Evolutionary conservation across 2,329 filamentous ascomycete species (phyloP), one percentile per base, ranked within the genome.

Genomic region (Colletotrichum gigasporum): DNA sequence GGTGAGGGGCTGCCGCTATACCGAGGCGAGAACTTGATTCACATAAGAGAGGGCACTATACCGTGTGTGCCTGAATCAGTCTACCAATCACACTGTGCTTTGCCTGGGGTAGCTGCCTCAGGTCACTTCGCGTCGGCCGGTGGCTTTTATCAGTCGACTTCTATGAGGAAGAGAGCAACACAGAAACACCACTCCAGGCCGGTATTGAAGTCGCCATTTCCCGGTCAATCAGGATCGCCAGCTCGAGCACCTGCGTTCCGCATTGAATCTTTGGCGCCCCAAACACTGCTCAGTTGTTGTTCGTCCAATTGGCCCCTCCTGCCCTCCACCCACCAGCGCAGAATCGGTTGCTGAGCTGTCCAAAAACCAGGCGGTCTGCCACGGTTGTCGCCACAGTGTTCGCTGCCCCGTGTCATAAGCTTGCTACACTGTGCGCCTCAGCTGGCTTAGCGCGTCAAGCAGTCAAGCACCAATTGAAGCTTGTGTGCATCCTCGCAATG

Each of bases 401-500:
- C 3, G 9, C 39, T 30, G 28, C 14, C n/a, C n/a, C 37, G 26
- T 44, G 42, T 63, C 16, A 22, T 42, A 39, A 63, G 62, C 50
- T 37, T 44, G 28, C 16, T 18, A 24, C 32, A 65, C 58, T 63
- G 63, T 65, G 32, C 35, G 30, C 3, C n/a, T 30, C 30, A 47
- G 42, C 26, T 68, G 3, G 35, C 57, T 22, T 30, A 44, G 16
- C 35, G 37, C 11, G 24, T 32, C 45, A 18, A 55, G 51, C 51
- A 42, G 24, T 32, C 45, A 18, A 55, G 51, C 51, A 42, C 51
- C 37, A 39, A 48, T 48, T 30, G 54, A 14, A 20, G 11, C n/a
- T n/a, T n/a, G n/a, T 11, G 16, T 22, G 20, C 45, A 65, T 69
- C 67, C 57, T n/a, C n/a, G n/a, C n/a, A n/a, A 76, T 75, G 72